These are phyloP conservation scores for Cercospora canescens DNA, from an alignment of 2,329 filamentous ascomycete genomes.

Conservation along the genomic window DNA sequence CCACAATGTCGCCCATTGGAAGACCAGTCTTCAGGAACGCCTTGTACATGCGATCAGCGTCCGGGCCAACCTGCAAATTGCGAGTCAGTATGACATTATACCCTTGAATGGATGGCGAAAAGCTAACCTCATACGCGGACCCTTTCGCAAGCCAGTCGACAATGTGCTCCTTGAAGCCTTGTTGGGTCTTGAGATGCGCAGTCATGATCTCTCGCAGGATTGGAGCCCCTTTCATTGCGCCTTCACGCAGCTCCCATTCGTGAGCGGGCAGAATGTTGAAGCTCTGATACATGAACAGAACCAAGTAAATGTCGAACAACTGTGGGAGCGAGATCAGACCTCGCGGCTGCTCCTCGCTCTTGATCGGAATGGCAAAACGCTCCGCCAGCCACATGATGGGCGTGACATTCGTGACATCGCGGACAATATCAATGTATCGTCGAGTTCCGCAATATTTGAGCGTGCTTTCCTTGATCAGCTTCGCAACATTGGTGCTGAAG, in stretches of 20 bases:
- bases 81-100: neutral
- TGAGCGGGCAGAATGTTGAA: conserved; percentile 54
- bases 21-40: conserved; percentile 49
- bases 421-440: conserved; percentile 55
- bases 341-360: conserved; percentile 60
- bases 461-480: conserved; percentile 49
- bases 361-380: conserved; percentile 66
- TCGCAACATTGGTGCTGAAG: conserved; percentile 45
- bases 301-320: conserved; percentile 48
- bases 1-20: conserved; percentile 50
- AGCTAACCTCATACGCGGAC: conserved; percentile 43
- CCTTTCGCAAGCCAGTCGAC: conserved; percentile 52
- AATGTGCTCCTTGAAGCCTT: conserved; percentile 43
- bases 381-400: conserved; percentile 65
- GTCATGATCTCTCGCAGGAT: conserved; percentile 45
- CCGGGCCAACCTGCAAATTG: conserved; percentile 41
- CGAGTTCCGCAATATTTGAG: conserved; percentile 48
- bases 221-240: conserved; percentile 42
- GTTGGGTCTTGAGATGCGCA: conserved; percentile 49
- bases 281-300: conserved; percentile 53
- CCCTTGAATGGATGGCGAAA: neutral
- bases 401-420: conserved; percentile 67
- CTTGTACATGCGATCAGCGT: conserved; percentile 55
- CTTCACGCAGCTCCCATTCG: conserved; percentile 52
- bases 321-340: conserved; percentile 54